Conservation (phyloP, 371 early-diverging fungal genomes). For the Dichotomocladium elegans region DNA sequence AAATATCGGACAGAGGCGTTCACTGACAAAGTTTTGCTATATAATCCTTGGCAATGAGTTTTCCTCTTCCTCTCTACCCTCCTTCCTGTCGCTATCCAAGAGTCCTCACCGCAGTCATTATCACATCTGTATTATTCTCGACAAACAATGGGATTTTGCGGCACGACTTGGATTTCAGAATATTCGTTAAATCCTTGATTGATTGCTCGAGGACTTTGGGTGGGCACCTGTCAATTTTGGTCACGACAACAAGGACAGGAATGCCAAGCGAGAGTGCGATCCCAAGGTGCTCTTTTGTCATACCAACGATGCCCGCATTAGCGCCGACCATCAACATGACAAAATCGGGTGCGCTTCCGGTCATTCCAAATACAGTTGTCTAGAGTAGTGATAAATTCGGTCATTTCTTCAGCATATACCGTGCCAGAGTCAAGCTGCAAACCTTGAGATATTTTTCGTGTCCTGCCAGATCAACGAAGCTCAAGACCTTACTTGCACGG, state of each 20-base stretch:
- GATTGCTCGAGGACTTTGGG: slow-evolving; percentile 79
- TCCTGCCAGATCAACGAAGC: slow-evolving; percentile 89
- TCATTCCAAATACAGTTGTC: slow-evolving; percentile 93
- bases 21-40: slow-evolving; percentile 73
- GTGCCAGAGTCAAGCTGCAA: background rate
- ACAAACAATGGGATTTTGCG: slow-evolving; percentile 90
- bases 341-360: slow-evolving; percentile 86
- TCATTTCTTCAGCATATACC: too few species aligned
- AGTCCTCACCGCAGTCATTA: slow-evolving; percentile 63
- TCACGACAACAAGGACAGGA: slow-evolving; percentile 88
- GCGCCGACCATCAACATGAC: slow-evolving; percentile 91
- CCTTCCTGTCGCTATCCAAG: background rate
- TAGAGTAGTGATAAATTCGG: slow-evolving; percentile 1
- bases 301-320: slow-evolving; percentile 90
- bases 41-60: background rate
- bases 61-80: background rate
- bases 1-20: slow-evolving; percentile 91
- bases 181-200: slow-evolving; percentile 74
- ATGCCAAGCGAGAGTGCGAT: slow-evolving; percentile 80
- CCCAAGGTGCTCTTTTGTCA: slow-evolving; percentile 94
- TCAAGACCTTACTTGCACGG: slow-evolving; percentile 75
- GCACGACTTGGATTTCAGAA: slow-evolving; percentile 85
- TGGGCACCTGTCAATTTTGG: slow-evolving; percentile 92
- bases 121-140: slow-evolving; percentile 68
- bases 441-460: slow-evolving; percentile 90